These are phyloP conservation scores for Pelagophyceae sp. DNA, from an alignment of 352 stramenopile species.

Conservation along the genomic window DNA sequence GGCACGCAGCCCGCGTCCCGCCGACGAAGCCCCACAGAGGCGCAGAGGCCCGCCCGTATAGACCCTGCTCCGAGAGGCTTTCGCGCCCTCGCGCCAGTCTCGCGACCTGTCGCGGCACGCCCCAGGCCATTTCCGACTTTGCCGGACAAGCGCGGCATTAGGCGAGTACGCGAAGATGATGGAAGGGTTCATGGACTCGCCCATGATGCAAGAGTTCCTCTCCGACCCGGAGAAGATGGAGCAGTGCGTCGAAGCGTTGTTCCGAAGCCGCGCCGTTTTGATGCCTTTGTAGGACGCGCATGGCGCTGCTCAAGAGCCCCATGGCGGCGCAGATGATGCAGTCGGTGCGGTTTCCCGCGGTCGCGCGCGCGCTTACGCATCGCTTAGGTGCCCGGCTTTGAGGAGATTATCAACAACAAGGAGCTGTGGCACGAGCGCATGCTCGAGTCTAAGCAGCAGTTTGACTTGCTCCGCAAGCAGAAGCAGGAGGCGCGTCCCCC, in stretches of 20 bases:
- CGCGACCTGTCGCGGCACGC: no score
- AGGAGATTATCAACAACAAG: slow-evolving; percentile 44
- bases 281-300: no score
- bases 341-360: slow-evolving; percentile 36
- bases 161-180: slow-evolving; percentile 41
- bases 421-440: slow-evolving; percentile 49
- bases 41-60: no score
- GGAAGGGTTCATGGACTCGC: slow-evolving; percentile 47
- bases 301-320: slow-evolving; percentile 54
- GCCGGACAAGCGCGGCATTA: slow-evolving; percentile 32
- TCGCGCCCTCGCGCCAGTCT: no score
- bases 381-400: slow-evolving; percentile 29
- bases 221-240: slow-evolving; percentile 50
- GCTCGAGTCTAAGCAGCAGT: slow-evolving; percentile 26
- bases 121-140: no score
- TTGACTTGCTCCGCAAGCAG: not conserved
- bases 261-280: no score
- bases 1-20: not conserved
- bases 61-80: no score
- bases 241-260: no score
- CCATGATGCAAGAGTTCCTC: slow-evolving; percentile 56
- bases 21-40: no score
- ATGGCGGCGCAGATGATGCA: slow-evolving; percentile 55
- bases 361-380: slow-evolving; percentile 20
- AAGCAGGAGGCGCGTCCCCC: not conserved